phyloP scores from a whole-genome alignment of 768 basidiomycete genomes.

The Saitozyma podzolica region DNA sequence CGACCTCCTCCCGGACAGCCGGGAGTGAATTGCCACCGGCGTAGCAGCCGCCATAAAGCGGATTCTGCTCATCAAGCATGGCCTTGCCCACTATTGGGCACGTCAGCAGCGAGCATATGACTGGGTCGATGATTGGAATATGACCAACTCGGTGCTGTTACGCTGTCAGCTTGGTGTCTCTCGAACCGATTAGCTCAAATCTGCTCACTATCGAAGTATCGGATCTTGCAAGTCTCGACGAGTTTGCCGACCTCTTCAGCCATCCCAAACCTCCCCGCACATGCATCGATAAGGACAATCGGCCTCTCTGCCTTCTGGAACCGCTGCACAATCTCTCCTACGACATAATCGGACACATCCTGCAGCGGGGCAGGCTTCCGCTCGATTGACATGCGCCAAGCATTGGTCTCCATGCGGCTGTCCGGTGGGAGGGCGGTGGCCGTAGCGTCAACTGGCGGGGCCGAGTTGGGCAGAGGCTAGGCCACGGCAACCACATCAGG shows the following conservation, averaged over 20 bases:
- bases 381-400: background rate
- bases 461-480: constrained; percentile 50
- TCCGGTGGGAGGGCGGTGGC: too few relatives aligned
- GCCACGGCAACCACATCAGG: constrained; percentile 13
- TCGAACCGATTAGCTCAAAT: background rate
- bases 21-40: constrained; percentile 48
- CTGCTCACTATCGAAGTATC: constrained; percentile 50
- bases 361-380: constrained; percentile 21
- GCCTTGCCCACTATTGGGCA: constrained; percentile 38
- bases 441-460: constrained; percentile 36
- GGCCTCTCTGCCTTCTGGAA: constrained; percentile 65
- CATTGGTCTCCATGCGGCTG: too few relatives aligned
- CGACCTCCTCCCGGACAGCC: constrained; percentile 46
- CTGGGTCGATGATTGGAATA: background rate
- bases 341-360: constrained; percentile 62
- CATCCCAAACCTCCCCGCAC: constrained; percentile 50
- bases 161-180: background rate
- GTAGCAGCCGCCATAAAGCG: constrained; percentile 50
- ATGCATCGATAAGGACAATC: constrained; percentile 58
- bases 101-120: background rate
- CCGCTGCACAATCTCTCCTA: constrained; percentile 68
- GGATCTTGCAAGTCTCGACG: constrained; percentile 43
- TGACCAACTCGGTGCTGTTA: background rate
- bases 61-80: constrained; percentile 48
- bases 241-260: constrained; percentile 40